Evolutionary conservation across 2,329 filamentous ascomycete genomes (phyloP).

Genomic region (Colletotrichum spinosum): DNA sequence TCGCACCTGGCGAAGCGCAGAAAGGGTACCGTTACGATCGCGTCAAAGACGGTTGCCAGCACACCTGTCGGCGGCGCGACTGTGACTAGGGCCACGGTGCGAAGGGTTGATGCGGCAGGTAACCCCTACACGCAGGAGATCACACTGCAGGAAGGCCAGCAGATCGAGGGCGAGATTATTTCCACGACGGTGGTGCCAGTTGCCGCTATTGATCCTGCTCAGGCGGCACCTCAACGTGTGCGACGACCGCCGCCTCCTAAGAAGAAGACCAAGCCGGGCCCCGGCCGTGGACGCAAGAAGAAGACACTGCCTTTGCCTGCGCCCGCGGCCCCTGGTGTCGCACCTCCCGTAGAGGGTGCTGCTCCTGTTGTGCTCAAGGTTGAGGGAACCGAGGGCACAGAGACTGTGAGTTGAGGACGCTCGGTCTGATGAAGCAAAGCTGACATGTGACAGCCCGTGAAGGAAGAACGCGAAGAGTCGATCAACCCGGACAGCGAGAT

Average conservation of each 20-base stretch:
- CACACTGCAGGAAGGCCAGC: slow-evolving; percentile 82
- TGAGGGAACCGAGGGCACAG: slow-evolving; percentile 30
- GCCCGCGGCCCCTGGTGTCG: slow-evolving; percentile 48
- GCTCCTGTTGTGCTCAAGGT: slow-evolving; percentile 30
- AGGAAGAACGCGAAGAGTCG: slow-evolving; percentile 57
- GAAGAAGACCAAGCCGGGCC: slow-evolving; percentile 80
- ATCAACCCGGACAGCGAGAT: slow-evolving; percentile 64
- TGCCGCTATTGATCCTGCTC: slow-evolving; percentile 64
- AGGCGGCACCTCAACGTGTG: slow-evolving; percentile 55
- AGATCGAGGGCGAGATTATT: slow-evolving; percentile 84
- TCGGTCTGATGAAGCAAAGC: slow-evolving; percentile 27
- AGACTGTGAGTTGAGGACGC: slow-evolving; percentile 26
- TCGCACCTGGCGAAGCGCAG: slow-evolving; percentile 71
- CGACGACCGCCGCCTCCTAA: slow-evolving; percentile 81
- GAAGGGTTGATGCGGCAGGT: slow-evolving; percentile 80
- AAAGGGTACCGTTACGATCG: slow-evolving; percentile 70
- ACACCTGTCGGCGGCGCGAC: slow-evolving; percentile 63
- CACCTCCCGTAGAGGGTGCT: slow-evolving; percentile 46
- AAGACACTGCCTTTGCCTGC: slow-evolving; percentile 67
- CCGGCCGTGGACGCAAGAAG: slow-evolving; percentile 84
- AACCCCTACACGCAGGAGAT: slow-evolving; percentile 88
- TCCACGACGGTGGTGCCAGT: slow-evolving; percentile 67
- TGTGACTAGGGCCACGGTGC: slow-evolving; percentile 83
- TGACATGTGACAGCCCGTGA: slow-evolving; percentile 49
- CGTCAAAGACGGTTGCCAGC: slow-evolving; percentile 61